Evolutionary conservation across 495 filamentous ascomycete genomes (phyloP), one percentile per base, ranked within the genome.

Genomic region (Penicillium samsonianum): DNA sequence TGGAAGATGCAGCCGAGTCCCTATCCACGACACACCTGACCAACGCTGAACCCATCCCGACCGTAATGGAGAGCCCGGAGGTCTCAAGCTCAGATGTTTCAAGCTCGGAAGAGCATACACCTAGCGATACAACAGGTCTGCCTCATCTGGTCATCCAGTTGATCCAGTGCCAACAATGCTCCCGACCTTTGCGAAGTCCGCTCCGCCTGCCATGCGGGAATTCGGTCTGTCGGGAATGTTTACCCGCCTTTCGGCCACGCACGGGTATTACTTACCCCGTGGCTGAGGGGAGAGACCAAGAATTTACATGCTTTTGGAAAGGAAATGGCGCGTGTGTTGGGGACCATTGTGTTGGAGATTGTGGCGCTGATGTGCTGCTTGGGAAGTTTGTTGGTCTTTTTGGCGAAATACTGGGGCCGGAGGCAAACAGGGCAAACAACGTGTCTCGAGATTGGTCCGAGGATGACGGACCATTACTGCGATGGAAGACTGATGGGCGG

Each of bases 151-250:
- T 95, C 43, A 73, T 93, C 59, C 84, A 84, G 33, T 71, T 90
- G 26, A 74, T 92, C 17, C 89, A 93, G 69, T 96, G 92, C 67
- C 77, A 80, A 20, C 73, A 81, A 59, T 96, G 92, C 68, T 90
- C 88, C 11, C 75, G 73, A 14, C 89, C 87, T 3, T 75, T 93
- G 3, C 78, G 71, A 28, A 75, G 80, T 0, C 91, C 92, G 12
- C 76, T 90, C 42, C 90, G 89, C 4, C 75, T 97, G 17, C 92
- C 92, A 3, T 97, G 92, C 66, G 92, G 92, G 4, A 84, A 88
- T 67, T 82, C 87, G 7, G 61, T 96, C 6, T 97, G 92, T 73
- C 84, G 82, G 57, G 66, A 65, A 17, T 97, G 92, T 71, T 73
- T 96, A 2, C 92, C 92, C 7, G 68, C 80, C 30, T 63, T 83